phyloP scores from a whole-genome alignment of 345 rosid genomes.

The Jatropha curcas region DNA sequence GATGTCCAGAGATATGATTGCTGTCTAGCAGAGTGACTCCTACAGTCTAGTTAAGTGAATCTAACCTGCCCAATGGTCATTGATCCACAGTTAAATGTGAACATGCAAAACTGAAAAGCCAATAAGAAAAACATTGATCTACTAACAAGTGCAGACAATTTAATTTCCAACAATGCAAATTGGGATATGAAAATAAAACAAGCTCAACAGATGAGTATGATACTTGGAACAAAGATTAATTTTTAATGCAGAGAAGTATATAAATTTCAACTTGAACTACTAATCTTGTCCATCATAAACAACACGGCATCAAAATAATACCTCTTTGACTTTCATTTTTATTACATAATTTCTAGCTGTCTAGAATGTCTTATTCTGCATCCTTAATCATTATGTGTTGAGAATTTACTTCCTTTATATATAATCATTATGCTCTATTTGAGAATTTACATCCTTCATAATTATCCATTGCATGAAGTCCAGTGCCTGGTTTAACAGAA shows the following conservation, averaged over 20 bases:
- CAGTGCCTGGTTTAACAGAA: not conserved
- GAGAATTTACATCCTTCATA: too few relatives aligned
- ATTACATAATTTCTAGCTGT: not conserved
- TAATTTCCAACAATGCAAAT: not conserved
- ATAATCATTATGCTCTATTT: too few relatives aligned
- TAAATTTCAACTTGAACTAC: not conserved
- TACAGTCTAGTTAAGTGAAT: not conserved
- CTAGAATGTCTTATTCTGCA: not conserved
- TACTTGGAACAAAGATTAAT: not conserved
- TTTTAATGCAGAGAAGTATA: not conserved
- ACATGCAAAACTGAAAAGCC: not conserved
- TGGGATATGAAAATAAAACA: not conserved
- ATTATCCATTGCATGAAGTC: not conserved
- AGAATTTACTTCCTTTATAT: not conserved
- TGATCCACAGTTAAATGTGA: not conserved
- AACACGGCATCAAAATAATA: not conserved
- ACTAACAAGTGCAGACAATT: not conserved
- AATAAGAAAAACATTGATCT: not conserved
- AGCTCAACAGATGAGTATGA: not conserved
- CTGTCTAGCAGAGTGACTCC: not conserved
- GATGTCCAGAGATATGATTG: not conserved
- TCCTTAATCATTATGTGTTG: not conserved
- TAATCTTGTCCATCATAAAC: not conserved
- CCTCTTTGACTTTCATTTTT: not conserved
- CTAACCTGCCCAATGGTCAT: constrained; percentile 22